Conservation (phyloP, 306 rosid genomes). For the Acacia crassicarpa region DNA sequence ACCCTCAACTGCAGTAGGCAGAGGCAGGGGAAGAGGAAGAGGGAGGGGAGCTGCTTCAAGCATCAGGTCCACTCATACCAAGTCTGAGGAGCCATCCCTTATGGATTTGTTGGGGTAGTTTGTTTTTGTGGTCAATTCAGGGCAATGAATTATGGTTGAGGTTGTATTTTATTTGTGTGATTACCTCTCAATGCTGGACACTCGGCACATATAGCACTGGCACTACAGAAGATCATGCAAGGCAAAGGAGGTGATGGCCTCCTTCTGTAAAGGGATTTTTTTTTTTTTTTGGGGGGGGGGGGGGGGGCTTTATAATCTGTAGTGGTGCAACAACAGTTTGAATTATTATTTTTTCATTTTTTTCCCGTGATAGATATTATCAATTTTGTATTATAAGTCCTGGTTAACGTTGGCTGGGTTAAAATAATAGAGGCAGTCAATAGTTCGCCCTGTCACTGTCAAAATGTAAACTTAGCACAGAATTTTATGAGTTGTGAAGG, state of each 20-base stretch:
- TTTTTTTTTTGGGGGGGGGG: not conserved
- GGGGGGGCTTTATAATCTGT: conserved; percentile 47
- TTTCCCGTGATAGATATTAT: conserved; percentile 30
- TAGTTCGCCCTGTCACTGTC: not conserved
- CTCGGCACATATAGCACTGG: conserved; percentile 33
- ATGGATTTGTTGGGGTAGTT: conserved; percentile 78
- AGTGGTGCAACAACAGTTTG: conserved; percentile 39
- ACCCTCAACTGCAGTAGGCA: conserved; percentile 76
- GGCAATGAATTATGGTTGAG: conserved; percentile 30
- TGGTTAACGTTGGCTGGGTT: conserved; percentile 41
- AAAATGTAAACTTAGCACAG: conserved; percentile 22
- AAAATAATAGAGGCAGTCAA: conserved; percentile 50
- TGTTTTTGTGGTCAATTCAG: conserved; percentile 20
- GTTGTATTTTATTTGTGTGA: conserved; percentile 42
- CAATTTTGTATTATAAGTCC: conserved; percentile 58
- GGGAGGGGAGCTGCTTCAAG: conserved; percentile 63
- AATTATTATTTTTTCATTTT: conserved; percentile 34
- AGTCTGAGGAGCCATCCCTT: conserved; percentile 74
- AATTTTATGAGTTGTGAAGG: not conserved
- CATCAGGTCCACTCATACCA: conserved; percentile 52
- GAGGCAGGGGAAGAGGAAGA: conserved; percentile 85
- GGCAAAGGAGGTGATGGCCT: conserved; percentile 34
- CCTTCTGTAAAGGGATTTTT: conserved; percentile 48
- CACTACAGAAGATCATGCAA: conserved; percentile 29
- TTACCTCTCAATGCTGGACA: conserved; percentile 38